phyloP scores from a whole-genome alignment of 2,329 filamentous ascomycete genomes.

The Pyrenochaeta sp. region DNA sequence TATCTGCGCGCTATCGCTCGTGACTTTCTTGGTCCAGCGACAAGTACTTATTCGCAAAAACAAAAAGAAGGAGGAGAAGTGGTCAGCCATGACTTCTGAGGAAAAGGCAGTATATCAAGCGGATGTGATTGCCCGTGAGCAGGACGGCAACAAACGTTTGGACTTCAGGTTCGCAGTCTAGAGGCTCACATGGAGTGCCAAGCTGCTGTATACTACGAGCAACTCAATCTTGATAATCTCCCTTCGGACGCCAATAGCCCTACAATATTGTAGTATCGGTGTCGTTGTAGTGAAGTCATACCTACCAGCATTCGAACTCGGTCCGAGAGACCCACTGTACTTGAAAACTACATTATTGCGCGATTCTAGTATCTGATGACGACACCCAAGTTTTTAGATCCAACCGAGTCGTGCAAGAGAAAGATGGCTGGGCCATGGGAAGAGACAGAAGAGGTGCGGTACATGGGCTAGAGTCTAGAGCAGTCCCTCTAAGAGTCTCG shows the following conservation, averaged over 20 bases:
- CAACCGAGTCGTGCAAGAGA: too few relatives aligned
- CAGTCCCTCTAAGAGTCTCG: too few relatives aligned
- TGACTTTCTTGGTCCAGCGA: conserved; percentile 60
- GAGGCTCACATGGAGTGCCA: not conserved
- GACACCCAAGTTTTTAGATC: conserved; percentile 5
- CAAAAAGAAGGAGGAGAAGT: conserved; percentile 53
- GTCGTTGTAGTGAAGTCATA: too few relatives aligned
- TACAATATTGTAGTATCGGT: too few relatives aligned
- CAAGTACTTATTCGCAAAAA: conserved; percentile 48
- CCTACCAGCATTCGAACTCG: too few relatives aligned
- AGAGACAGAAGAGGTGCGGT: too few relatives aligned
- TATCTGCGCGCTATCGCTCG: conserved; percentile 58
- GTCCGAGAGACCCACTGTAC: conserved; percentile 3
- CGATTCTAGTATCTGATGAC: conserved; percentile 19
- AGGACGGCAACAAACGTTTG: conserved; percentile 51
- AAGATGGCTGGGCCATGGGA: too few relatives aligned
- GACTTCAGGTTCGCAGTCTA: conserved; percentile 50
- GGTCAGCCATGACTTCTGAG: conserved; percentile 59
- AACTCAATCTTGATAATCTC: too few relatives aligned
- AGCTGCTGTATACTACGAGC: too few relatives aligned
- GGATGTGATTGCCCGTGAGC: conserved; percentile 38
- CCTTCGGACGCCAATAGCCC: too few relatives aligned
- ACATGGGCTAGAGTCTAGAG: too few relatives aligned
- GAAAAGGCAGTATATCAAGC: conserved; percentile 60
- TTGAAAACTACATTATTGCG: conserved; percentile 11